phyloP scores from a whole-genome alignment of 179 eudicot species.

The Carnegiea gigantea region DNA sequence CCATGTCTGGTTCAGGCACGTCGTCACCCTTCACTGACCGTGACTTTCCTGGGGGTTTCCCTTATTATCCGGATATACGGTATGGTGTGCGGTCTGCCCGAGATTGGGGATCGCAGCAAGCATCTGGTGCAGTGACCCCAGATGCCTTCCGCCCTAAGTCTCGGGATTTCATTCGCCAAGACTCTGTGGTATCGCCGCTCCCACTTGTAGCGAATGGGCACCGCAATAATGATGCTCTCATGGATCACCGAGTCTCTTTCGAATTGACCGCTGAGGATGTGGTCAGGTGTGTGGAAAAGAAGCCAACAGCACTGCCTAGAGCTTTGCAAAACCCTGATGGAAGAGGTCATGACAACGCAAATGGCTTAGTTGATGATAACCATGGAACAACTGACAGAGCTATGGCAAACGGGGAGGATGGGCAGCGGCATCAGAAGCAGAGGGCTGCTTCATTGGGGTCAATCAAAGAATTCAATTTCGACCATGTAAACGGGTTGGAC shows the following conservation, averaged over 20 bases:
- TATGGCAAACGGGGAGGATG: constrained; percentile 46
- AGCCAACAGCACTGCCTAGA: constrained; percentile 45
- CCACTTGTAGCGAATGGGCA: constrained; percentile 39
- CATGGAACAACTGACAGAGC: constrained; percentile 33
- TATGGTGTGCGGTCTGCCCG: constrained; percentile 39
- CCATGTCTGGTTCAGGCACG: constrained; percentile 77
- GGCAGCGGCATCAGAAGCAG: constrained; percentile 54
- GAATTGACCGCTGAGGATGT: constrained; percentile 84
- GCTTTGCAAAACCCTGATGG: constrained; percentile 32
- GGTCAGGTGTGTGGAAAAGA: constrained; percentile 80
- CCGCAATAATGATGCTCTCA: constrained; percentile 36
- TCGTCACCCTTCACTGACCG: constrained; percentile 82
- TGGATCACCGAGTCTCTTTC: constrained; percentile 75
- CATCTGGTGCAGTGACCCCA: constrained; percentile 71
- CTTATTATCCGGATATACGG: constrained; percentile 50
- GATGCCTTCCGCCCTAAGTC: constrained; percentile 49
- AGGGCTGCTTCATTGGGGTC: constrained; percentile 76
- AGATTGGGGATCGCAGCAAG: constrained; percentile 67
- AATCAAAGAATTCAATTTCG: constrained; percentile 81
- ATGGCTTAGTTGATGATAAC: constrained; percentile 24
- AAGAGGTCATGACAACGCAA: constrained; percentile 24
- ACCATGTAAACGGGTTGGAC: constrained; percentile 52
- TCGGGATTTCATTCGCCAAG: constrained; percentile 50
- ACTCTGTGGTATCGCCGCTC: constrained; percentile 51
- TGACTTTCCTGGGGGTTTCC: constrained; percentile 43